Conservation (phyloP, 2,329 filamentous ascomycete genomes). For the Nothopassalora personata region DNA sequence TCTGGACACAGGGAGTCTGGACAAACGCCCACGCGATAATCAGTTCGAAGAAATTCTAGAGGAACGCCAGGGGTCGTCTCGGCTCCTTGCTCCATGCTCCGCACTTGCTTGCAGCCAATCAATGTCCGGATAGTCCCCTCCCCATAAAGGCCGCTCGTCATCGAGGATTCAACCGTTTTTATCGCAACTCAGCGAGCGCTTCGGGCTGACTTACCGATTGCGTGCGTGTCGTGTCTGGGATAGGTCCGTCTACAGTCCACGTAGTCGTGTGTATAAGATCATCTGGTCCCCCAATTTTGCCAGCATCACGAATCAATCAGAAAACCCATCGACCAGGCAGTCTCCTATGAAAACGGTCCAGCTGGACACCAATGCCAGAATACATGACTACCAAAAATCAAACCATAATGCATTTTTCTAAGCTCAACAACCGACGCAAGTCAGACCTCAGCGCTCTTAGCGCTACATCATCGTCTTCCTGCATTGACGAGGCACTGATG, state of each 20-base stretch:
- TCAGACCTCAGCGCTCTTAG: conserved; percentile 20
- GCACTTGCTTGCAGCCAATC: background rate
- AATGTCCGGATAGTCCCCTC: too few relatives aligned
- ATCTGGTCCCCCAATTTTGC: background rate
- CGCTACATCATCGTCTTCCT: conserved; percentile 21
- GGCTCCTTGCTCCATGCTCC: background rate
- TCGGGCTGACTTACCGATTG: too few relatives aligned
- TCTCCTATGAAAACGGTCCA: background rate
- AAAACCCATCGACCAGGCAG: background rate
- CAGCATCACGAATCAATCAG: background rate
- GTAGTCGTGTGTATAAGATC: background rate
- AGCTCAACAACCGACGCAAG: conserved; percentile 21
- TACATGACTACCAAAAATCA: conserved; percentile 1
- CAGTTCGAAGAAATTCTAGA: background rate
- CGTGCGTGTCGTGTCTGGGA: background rate
- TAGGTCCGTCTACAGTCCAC: background rate
- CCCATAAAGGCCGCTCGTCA: too few relatives aligned
- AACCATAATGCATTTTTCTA: conserved; percentile 22
- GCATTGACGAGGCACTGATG: conserved; percentile 21
- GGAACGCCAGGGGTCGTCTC: background rate
- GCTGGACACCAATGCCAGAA: conserved; percentile 5
- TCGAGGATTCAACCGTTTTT: too few relatives aligned
- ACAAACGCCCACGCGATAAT: background rate
- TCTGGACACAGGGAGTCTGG: background rate
- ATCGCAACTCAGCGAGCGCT: too few relatives aligned